Evolutionary conservation across 2,329 filamentous ascomycete species (phyloP).

Genomic region (Huntiella abstrusa): DNA sequence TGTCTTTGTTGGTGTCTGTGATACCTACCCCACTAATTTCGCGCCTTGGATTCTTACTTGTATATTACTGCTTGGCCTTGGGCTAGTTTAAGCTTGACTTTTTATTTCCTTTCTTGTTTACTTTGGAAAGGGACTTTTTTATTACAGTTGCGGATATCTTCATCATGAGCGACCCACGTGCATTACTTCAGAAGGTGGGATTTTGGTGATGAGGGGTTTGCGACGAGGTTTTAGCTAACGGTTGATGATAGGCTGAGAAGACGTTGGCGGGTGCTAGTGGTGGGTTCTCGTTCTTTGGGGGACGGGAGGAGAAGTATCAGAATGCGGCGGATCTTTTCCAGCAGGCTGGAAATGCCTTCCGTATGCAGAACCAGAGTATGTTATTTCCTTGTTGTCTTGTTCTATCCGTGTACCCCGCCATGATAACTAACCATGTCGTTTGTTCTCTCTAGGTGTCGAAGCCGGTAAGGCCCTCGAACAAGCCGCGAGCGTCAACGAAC

Average conservation of each 20-base stretch:
- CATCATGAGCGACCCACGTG: conserved; percentile 40
- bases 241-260: conserved; percentile 58
- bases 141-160: not conserved
- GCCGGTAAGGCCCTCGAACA: conserved; percentile 74
- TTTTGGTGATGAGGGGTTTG: not conserved
- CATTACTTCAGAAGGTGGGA: conserved; percentile 56
- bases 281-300: conserved; percentile 82
- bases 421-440: not conserved
- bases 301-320: conserved; percentile 73
- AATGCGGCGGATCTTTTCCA: conserved; percentile 73
- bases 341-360: conserved; percentile 80
- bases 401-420: not conserved
- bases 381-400: conserved; percentile 1
- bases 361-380: conserved; percentile 67
- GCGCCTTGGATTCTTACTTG: too few relatives aligned
- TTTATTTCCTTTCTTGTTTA: conserved; percentile 1
- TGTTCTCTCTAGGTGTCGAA: conserved; percentile 44
- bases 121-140: not conserved
- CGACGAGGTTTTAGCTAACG: not conserved
- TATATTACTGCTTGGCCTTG: too few relatives aligned
- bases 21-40: not conserved
- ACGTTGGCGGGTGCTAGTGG: conserved; percentile 51
- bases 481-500: conserved; percentile 62
- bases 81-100: not conserved
- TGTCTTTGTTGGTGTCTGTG: not conserved